Base-by-base conservation (phyloP, 2,329 filamentous ascomycete genomes). In the Monilinia vaccinii-corymbosi region DNA sequence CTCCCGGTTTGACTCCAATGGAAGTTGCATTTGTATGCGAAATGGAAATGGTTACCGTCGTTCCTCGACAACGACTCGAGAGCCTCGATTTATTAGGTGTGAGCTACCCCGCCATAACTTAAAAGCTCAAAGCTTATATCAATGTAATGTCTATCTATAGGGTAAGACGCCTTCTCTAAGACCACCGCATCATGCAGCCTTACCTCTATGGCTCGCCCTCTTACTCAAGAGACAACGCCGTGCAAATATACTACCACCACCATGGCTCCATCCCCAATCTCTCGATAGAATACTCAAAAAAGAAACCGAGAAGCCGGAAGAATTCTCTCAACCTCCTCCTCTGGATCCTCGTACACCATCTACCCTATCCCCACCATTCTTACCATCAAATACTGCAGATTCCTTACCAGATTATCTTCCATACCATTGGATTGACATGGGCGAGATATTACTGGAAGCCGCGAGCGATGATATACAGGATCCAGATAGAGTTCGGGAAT, bases 1-100 rank as follows among this genome's bases (percentile, higher is more conserved):
- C 68, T 6, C 58, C 69, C 9, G 76, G 87, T 73, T 81, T 97
- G 48, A 87, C 89, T 68, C 91, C 94, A 62, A 80, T 89, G 65
- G 94, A 99, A 76, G 88, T 95, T 49, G 89, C 91, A 55, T 99
- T 97, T 71, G 78, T 97, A 32, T 96, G 92, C 74, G 94, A 99
- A 77, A 97, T 97, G 91, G 93, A 97, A 77, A 83, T 91, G 69
- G 88, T 99, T 60, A 97, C 92, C 0, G 83, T 99, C 25, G 85
- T 97, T 53, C 94, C 94, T 40, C 89, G 94, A 58, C 92, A 97
- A 73, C 84, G 89, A 65, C 85, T 99, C 57, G 91, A 97, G 66
- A 84, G 84, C 67, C 88, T 99, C 64, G 81, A 89, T 68, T 81
- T 99, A 63, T 82, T 99, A 59, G 86, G 87, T 66, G 94, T 97